Percentiles rank a stretch among this genome's conserved stretches.
Conservation (phyloP, 108 stramenopile genomes). For the Aurantiochytrium sp. region DNA sequence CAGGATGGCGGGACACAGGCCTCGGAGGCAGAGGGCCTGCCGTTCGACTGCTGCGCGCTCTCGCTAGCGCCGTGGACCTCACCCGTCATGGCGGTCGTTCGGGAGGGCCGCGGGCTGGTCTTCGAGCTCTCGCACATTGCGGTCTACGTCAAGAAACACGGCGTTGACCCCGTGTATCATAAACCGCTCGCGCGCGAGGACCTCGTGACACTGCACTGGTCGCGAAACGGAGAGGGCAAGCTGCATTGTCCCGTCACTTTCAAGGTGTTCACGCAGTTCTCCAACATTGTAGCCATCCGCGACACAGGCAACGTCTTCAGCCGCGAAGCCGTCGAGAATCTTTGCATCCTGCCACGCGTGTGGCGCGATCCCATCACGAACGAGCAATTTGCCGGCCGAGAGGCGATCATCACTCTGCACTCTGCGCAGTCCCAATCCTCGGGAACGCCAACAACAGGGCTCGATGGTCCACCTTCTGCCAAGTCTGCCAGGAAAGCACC, state of each 20-base stretch:
- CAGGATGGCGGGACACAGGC: neutral
- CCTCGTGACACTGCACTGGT: constrained; percentile 70
- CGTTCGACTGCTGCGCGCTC: constrained; percentile 92
- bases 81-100: constrained; percentile 53
- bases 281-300: constrained; percentile 79
- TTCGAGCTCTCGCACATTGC: constrained; percentile 78
- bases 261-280: constrained; percentile 75
- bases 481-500: neutral
- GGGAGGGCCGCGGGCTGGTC: constrained; percentile 64
- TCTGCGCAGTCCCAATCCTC: no score
- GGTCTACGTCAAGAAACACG: constrained; percentile 73
- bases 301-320: constrained; percentile 48
- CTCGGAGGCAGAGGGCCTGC: constrained; percentile 41
- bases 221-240: constrained; percentile 67
- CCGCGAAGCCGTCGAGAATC: constrained; percentile 10
- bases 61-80: constrained; percentile 61
- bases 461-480: no score
- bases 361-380: neutral
- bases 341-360: neutral
- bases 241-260: constrained; percentile 95
- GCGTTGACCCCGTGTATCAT: constrained; percentile 73
- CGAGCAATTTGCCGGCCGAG: neutral
- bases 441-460: no score
- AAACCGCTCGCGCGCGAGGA: constrained; percentile 51
- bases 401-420: neutral